These are phyloP conservation scores for Poteriospumella lacustris DNA, from an alignment of 108 stramenopile species.

Conservation along the genomic window DNA sequence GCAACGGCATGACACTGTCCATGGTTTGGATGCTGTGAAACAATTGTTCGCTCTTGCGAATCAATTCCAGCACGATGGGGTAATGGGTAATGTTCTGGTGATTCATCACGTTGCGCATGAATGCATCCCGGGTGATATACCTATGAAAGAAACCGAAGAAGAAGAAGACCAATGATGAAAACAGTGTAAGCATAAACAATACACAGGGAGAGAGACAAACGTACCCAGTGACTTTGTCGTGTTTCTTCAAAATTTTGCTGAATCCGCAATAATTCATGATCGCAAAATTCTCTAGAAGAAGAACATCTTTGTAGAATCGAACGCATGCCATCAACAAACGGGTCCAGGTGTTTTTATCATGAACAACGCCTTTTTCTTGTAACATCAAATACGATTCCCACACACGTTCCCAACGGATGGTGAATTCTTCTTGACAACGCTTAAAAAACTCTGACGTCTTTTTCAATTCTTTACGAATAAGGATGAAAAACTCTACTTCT, in stretches of 20 bases:
- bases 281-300: constrained; percentile 91
- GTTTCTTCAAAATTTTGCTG: constrained; percentile 96
- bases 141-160: constrained; percentile 5
- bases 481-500: constrained; percentile 80
- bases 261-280: constrained; percentile 95
- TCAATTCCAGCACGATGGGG: constrained; percentile 22
- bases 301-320: constrained; percentile 84
- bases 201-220: background rate
- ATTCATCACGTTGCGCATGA: constrained; percentile 33
- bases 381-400: constrained; percentile 56
- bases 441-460: constrained; percentile 83
- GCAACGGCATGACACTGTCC: constrained; percentile 17
- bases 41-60: constrained; percentile 15
- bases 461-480: constrained; percentile 73
- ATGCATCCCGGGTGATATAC: constrained; percentile 10
- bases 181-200: background rate
- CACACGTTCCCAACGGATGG: constrained; percentile 74
- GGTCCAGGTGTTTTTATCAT: constrained; percentile 39
- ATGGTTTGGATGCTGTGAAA: constrained; percentile 28
- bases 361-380: constrained; percentile 21
- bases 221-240: constrained; percentile 90
- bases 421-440: constrained; percentile 63
- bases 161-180: background rate
- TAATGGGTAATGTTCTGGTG: constrained; percentile 30
- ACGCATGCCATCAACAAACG: constrained; percentile 70